phyloP scores from a whole-genome alignment of 192 early-diverging fungal species.

The Backusella macrospora region DNA sequence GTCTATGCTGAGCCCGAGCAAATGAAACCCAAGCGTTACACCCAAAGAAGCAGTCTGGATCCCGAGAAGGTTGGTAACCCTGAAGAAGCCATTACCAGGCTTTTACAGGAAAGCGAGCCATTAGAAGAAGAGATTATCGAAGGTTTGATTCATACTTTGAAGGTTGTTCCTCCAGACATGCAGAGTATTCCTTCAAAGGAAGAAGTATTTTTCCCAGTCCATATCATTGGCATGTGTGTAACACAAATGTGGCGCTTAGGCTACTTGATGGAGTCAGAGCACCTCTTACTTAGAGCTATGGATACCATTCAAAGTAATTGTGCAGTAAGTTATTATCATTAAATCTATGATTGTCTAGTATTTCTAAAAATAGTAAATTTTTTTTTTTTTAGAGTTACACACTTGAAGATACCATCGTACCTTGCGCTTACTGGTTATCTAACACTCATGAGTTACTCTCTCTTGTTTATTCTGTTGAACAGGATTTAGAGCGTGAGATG shows the following conservation, averaged over 20 bases:
- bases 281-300: conserved; percentile 86
- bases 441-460: conserved; percentile 96
- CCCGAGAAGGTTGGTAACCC: conserved; percentile 32
- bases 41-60: conserved; percentile 17
- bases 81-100: conserved; percentile 38
- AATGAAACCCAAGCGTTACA: conserved; percentile 12
- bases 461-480: conserved; percentile 76
- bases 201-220: conserved; percentile 96
- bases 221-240: conserved; percentile 85
- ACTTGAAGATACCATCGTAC: conserved; percentile 79
- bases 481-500: conserved; percentile 67
- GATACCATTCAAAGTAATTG: conserved; percentile 77
- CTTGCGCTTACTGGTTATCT: conserved; percentile 94
- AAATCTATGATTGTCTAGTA: neutral
- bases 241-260: conserved; percentile 88
- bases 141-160: conserved; percentile 84
- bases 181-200: conserved; percentile 75
- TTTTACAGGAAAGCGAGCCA: conserved; percentile 63
- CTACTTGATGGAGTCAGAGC: conserved; percentile 78
- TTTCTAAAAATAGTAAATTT: neutral
- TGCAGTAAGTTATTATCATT: conserved; percentile 40
- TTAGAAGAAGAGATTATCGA: conserved; percentile 81
- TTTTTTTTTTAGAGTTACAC: conserved; percentile 49
- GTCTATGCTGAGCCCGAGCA: conserved; percentile 31
- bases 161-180: conserved; percentile 83